A percentile compares a stretch with the other conserved stretches of the same genome.
These are phyloP conservation scores for Mucor saturninus DNA, from an alignment of 371 early-diverging fungal species.

Conservation along the genomic window DNA sequence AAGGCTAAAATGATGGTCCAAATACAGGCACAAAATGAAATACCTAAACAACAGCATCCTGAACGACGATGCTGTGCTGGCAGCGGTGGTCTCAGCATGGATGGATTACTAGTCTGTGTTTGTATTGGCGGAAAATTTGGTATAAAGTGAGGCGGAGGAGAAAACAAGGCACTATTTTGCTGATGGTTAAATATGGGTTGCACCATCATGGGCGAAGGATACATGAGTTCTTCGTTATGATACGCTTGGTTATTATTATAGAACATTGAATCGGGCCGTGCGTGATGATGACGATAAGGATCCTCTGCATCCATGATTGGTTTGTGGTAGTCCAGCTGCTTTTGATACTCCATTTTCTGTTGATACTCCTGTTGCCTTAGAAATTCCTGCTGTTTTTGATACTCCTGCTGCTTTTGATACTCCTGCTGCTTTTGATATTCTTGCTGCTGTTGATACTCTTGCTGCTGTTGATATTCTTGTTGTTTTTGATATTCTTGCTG, in stretches of 20 bases:
- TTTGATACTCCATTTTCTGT: not conserved
- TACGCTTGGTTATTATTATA: slow-evolving; percentile 4
- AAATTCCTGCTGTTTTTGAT: not conserved
- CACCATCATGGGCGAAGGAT: slow-evolving; percentile 15
- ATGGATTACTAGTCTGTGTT: slow-evolving; percentile 10
- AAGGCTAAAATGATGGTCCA: slow-evolving; percentile 24
- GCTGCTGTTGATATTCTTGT: not conserved
- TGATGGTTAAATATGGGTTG: slow-evolving; percentile 1
- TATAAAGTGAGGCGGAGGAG: slow-evolving; percentile 10
- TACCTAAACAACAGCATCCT: slow-evolving; percentile 20
- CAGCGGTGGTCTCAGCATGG: slow-evolving; percentile 4
- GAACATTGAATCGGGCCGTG: slow-evolving; percentile 12
- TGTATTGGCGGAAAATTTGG: not conserved
- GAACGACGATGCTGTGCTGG: not conserved
- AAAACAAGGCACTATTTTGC: slow-evolving; percentile 12
- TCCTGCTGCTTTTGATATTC: not conserved
- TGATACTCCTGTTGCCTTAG: not conserved
- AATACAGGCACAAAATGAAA: slow-evolving; percentile 27
- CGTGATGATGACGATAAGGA: not conserved
- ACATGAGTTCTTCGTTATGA: slow-evolving; percentile 3
- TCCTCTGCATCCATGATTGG: not conserved
- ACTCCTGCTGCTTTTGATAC: not conserved
- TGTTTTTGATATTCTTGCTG: not conserved
- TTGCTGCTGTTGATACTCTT: not conserved
- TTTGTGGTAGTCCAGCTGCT: not conserved